phyloP scores from a whole-genome alignment of 2,329 filamentous ascomycete species.

The Metarhizium brunneum region DNA sequence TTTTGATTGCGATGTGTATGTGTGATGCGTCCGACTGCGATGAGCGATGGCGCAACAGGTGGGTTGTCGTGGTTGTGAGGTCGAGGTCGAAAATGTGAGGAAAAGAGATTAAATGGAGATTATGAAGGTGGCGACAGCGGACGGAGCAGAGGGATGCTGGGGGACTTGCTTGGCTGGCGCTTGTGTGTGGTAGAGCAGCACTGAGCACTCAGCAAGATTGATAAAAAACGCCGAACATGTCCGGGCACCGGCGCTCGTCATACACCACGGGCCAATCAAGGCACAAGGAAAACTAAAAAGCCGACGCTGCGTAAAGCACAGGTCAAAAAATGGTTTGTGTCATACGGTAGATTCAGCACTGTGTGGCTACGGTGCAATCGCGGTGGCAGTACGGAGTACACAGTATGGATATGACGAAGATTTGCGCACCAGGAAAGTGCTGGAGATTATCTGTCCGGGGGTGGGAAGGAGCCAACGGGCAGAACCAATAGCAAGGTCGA shows the following conservation, averaged over 20 bases:
- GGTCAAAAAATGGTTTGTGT: neutral
- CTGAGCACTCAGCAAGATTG: neutral
- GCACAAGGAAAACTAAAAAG: neutral
- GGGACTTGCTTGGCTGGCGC: neutral
- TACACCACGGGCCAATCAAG: neutral
- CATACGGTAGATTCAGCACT: neutral
- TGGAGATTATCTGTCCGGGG: neutral
- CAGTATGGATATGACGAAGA: neutral
- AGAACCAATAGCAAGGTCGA: too few species aligned
- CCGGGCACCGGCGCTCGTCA: neutral
- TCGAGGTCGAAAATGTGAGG: neutral
- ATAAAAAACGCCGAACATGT: slow-evolving; percentile 3
- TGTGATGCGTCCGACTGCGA: neutral
- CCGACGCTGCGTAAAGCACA: neutral
- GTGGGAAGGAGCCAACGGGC: neutral
- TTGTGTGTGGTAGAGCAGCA: neutral
- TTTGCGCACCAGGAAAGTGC: neutral
- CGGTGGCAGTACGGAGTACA: neutral
- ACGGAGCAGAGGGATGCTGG: neutral
- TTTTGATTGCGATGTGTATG: neutral
- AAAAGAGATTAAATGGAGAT: neutral
- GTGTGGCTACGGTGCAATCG: neutral
- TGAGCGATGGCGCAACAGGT: neutral
- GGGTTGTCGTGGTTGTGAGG: neutral
- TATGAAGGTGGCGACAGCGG: slow-evolving; percentile 4